Conservation (phyloP, 345 rosid species). For the Lumnitzera racemosa region DNA sequence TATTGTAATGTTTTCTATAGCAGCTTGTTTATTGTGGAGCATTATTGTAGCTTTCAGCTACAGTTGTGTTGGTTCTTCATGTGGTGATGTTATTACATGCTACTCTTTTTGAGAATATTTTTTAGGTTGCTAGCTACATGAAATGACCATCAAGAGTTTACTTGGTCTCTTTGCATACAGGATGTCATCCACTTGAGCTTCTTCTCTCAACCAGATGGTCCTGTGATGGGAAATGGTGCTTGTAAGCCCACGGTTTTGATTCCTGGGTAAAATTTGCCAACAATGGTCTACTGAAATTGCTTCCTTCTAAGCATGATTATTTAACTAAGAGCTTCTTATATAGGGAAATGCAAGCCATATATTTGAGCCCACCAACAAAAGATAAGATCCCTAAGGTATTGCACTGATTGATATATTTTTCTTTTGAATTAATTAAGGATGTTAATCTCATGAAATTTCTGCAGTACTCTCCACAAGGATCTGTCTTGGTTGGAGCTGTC, state of each 20-base stretch:
- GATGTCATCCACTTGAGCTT: conserved; percentile 61
- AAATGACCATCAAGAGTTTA: background rate
- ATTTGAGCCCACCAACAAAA: conserved; percentile 70
- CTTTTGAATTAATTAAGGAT: background rate
- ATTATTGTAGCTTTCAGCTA: too few species aligned
- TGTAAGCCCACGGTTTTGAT: conserved; percentile 67
- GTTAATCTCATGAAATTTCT: conserved; percentile 13
- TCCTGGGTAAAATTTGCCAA: conserved; percentile 60
- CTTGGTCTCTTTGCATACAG: conserved; percentile 25
- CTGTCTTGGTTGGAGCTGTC: conserved; percentile 68
- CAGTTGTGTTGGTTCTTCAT: too few species aligned
- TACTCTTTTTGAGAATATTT: too few species aligned
- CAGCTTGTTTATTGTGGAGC: too few species aligned
- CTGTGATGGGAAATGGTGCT: conserved; percentile 80
- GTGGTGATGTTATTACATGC: too few species aligned
- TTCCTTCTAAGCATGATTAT: conserved; percentile 7
- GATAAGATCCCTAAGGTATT: conserved; percentile 81
- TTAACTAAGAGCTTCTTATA: conserved; percentile 16
- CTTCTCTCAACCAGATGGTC: conserved; percentile 94
- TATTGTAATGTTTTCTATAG: too few species aligned
- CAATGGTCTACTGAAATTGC: conserved; percentile 7
- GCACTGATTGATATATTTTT: conserved; percentile 1
- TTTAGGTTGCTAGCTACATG: background rate
- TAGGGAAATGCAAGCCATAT: conserved; percentile 84
- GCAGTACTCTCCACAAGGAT: conserved; percentile 81